Evolutionary conservation across 257 asterid species (phyloP).

Genomic region (Solanum arcanum): DNA sequence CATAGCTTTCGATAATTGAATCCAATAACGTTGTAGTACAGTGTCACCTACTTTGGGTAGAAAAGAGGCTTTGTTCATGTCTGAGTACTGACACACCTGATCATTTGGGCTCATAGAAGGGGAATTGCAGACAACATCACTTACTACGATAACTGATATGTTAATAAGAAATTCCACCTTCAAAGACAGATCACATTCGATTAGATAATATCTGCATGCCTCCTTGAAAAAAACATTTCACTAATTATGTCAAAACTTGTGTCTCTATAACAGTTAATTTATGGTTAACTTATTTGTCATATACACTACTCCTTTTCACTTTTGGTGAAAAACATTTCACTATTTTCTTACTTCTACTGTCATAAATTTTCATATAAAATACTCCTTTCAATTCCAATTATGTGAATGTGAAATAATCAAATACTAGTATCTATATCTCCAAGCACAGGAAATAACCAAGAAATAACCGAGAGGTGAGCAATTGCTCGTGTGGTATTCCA

Average conservation of each 20-base stretch:
- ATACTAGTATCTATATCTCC: background rate
- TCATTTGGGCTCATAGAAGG: constrained; percentile 36
- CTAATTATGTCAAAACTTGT: background rate
- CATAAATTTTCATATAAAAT: background rate
- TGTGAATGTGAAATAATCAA: background rate
- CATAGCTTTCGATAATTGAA: background rate
- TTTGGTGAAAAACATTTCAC: background rate
- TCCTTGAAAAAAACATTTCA: constrained; percentile 30
- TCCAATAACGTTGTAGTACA: background rate
- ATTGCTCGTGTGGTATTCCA: background rate
- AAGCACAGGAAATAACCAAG: background rate
- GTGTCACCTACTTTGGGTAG: constrained; percentile 39
- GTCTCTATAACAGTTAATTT: no score
- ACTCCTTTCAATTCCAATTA: background rate
- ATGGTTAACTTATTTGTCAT: no score
- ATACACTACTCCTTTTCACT: no score
- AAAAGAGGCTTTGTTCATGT: constrained; percentile 85
- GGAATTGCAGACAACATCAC: constrained; percentile 83
- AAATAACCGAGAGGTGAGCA: background rate
- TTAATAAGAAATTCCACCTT: constrained; percentile 84
- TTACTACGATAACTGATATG: constrained; percentile 80
- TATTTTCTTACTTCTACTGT: background rate
- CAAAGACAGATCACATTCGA: constrained; percentile 83
- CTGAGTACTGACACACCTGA: constrained; percentile 59
- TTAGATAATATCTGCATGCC: constrained; percentile 81